Conservation (phyloP, 495 filamentous ascomycete species). For the Aeminium ludgeri region DNA sequence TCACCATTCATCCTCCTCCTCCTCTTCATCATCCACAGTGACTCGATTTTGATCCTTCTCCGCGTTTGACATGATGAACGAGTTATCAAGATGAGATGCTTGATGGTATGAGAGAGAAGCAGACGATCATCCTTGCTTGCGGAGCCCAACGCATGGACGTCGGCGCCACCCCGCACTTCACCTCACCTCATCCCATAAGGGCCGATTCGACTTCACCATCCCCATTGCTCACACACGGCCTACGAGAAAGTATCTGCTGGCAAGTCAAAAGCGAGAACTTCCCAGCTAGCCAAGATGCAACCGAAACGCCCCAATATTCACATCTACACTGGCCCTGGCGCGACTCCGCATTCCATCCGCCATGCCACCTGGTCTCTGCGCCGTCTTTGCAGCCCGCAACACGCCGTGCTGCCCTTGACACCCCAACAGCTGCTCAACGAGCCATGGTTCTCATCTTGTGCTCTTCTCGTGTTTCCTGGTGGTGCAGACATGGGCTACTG, state of each 20-base stretch:
- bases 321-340: constrained; percentile 44
- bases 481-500: constrained; percentile 93
- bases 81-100: background rate
- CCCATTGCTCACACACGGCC: background rate
- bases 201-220: background rate
- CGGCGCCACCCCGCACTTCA: no score
- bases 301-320: constrained; percentile 17
- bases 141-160: no score
- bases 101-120: background rate
- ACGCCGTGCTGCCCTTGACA: constrained; percentile 76
- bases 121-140: no score
- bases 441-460: constrained; percentile 77
- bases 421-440: constrained; percentile 70
- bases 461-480: constrained; percentile 79
- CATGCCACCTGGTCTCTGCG: constrained; percentile 81
- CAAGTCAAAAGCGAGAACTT: background rate
- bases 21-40: constrained; percentile 35
- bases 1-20: constrained; percentile 84
- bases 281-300: constrained; percentile 1
- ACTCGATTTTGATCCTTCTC: constrained; percentile 25
- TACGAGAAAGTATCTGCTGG: background rate
- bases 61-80: constrained; percentile 31
- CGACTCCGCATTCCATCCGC: constrained; percentile 70
- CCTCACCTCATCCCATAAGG: background rate
- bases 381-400: constrained; percentile 76